Base-by-base conservation (phyloP, 2,329 filamentous ascomycete genomes). In the Huntiella decipiens region DNA sequence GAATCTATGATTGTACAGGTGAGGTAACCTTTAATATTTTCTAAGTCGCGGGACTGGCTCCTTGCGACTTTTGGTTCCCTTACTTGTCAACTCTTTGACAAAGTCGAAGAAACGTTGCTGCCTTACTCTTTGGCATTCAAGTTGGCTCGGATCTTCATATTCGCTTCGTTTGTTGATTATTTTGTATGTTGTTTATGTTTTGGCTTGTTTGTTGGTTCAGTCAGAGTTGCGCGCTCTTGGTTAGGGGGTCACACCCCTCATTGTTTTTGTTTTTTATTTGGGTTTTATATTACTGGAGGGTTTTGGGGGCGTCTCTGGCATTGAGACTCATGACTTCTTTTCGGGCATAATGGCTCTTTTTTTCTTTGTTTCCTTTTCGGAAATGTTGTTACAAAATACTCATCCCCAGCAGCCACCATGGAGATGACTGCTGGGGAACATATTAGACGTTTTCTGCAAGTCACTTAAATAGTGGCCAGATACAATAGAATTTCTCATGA, bases 151-250 rank as follows among this genome's bases (percentile, higher is more conserved):
- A 19, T 33, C 17, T 39, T 31, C 39, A 12, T 31, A 17, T 48
- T 44, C 38, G 13, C 38, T 48, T 45, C 46, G 44, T 33, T 43
- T 28, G 22, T 45, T 42, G 31, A 31, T 46, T 38, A 33, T 12
- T 43, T 39, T 37, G 12, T 17, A 36, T 34, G 39, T 16, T 46
- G 33, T 33, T 43, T 13, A 38, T 46, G 13, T 41, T 33, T 45
- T 45, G 35, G 38, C 11, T 38, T 28, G 37, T 34, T 43, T 13
- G 15, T 16, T 42, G 22, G 22, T 37, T 12, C 19, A 36, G 28
- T 19, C 28, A 22, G n/a, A 34, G 42, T 38, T 41, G 16, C n/a
- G 33, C 15, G 28, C 22, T 41, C 17, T 37, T 37, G 38, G 28
- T 38, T 39, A 37, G 39, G 31, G 19, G 19, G 13, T 32, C 10